Percentiles rank a stretch among this genome's conserved stretches.
phyloP scores from a whole-genome alignment of 108 stramenopile genomes.

The Stephanodiscus minutulus region DNA sequence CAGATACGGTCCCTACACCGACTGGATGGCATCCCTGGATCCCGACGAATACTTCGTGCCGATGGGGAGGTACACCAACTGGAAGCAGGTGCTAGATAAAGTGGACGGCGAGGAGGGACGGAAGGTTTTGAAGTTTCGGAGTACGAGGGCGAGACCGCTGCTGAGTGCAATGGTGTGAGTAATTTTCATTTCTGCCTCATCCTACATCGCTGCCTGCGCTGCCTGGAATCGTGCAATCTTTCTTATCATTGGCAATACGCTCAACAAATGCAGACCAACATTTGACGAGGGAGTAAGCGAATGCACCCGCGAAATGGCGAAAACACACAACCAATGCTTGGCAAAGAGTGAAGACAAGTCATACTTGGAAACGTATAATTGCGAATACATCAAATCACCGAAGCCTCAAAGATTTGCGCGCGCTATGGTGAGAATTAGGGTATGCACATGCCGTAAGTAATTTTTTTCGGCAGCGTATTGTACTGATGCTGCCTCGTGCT shows the following conservation, averaged over 20 bases:
- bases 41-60: conserved; percentile 60
- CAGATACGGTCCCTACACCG: conserved; percentile 49
- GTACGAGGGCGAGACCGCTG: conserved; percentile 63
- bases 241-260: background rate
- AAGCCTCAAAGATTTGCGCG: conserved; percentile 71
- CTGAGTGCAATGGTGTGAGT: conserved; percentile 52
- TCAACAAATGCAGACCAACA: conserved; percentile 22
- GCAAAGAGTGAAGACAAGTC: conserved; percentile 55
- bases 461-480: background rate
- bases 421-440: conserved; percentile 46
- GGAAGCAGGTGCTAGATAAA: conserved; percentile 58
- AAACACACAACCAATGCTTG: conserved; percentile 45
- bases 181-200: background rate
- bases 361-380: conserved; percentile 84
- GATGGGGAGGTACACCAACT: conserved; percentile 52
- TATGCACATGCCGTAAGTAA: too few species aligned
- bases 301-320: conserved; percentile 49
- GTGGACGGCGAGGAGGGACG: conserved; percentile 44
- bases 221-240: background rate
- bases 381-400: conserved; percentile 66
- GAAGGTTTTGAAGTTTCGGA: conserved; percentile 62
- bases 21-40: conserved; percentile 58
- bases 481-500: background rate
- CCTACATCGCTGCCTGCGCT: background rate
- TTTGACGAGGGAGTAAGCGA: conserved; percentile 51